phyloP scores from a whole-genome alignment of 345 rosid species.

The Alliaria petiolata region DNA sequence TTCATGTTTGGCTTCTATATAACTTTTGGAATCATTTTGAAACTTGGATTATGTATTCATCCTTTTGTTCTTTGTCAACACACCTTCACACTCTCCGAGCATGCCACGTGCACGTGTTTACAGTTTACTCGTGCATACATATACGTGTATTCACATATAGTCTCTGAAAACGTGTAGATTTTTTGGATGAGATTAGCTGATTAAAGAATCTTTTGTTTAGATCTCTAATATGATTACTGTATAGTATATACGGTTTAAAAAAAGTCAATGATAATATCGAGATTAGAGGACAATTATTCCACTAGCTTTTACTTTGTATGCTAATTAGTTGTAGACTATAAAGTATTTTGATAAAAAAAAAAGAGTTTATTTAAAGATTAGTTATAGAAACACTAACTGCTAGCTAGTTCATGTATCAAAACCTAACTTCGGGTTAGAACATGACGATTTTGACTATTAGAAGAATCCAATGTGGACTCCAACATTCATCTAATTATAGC shows the following conservation, averaged over 20 bases:
- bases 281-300: slow-evolving; percentile 32
- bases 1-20: slow-evolving; percentile 25
- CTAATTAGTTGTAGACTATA: background rate
- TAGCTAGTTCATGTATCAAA: background rate
- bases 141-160: background rate
- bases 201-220: slow-evolving; percentile 7
- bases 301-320: background rate
- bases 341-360: background rate
- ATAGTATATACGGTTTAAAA: background rate
- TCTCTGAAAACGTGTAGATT: background rate
- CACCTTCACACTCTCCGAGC: slow-evolving; percentile 7
- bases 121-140: background rate
- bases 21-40: slow-evolving; percentile 27
- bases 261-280: slow-evolving; percentile 23
- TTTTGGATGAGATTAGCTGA: background rate
- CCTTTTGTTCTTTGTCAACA: slow-evolving; percentile 16
- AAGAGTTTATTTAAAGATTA: background rate
- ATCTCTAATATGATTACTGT: background rate
- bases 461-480: slow-evolving; percentile 26
- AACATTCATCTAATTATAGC: background rate
- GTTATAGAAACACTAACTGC: background rate
- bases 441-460: slow-evolving; percentile 1
- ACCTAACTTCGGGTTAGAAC: background rate
- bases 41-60: slow-evolving; percentile 25
- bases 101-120: slow-evolving; percentile 24